A percentile compares a stretch with the other conserved stretches of the same genome.
Conservation (phyloP, 2,329 filamentous ascomycete species). For the Pyricularia sp. region DNA sequence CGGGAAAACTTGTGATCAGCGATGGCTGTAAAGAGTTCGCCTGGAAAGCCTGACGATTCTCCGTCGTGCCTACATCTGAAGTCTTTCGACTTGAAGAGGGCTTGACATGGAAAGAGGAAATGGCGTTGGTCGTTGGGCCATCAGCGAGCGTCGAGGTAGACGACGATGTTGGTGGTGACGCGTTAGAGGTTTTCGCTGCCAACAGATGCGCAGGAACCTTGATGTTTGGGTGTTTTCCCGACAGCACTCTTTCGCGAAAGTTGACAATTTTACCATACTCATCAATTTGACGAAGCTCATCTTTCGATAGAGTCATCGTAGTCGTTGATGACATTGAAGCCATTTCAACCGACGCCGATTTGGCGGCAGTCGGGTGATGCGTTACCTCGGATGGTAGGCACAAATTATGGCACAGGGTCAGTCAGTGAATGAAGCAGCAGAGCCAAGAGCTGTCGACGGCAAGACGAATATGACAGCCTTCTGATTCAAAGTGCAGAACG, state of each 20-base stretch:
- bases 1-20: constrained; percentile 11
- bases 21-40: constrained; percentile 23
- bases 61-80: constrained; percentile 8
- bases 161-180: constrained; percentile 1
- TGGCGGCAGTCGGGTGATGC: neutral
- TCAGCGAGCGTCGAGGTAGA: constrained; percentile 1
- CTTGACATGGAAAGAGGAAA: constrained; percentile 6
- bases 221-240: constrained; percentile 58
- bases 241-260: constrained; percentile 68
- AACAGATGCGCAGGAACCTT: constrained; percentile 35
- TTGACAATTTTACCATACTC: constrained; percentile 71
- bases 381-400: constrained; percentile 8
- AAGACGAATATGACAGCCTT: neutral
- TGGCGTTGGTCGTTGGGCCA: constrained; percentile 3
- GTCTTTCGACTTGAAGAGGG: neutral
- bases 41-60: constrained; percentile 21
- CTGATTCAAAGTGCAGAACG: neutral
- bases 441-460: neutral
- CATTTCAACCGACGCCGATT: constrained; percentile 5
- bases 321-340: constrained; percentile 24
- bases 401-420: neutral
- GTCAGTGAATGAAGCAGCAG: neutral
- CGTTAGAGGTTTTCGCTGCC: constrained; percentile 12
- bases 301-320: constrained; percentile 21
- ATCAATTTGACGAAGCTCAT: constrained; percentile 42